A percentile compares a stretch with the other conserved stretches of the same genome.
Evolutionary conservation across 345 rosid species (phyloP).

Genomic region (Aurinia saxatilis): DNA sequence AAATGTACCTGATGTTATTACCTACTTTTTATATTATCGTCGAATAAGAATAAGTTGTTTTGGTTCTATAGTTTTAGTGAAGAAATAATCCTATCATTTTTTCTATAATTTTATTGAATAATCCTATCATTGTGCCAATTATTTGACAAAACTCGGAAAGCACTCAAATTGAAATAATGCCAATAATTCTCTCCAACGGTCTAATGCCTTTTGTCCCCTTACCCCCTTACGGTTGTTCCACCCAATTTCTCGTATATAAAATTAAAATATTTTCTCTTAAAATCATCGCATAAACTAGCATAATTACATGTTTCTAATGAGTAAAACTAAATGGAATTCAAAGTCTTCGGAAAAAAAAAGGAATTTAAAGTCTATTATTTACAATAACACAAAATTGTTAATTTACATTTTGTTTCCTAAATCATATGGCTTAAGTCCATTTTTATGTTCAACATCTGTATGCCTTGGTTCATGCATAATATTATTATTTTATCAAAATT

Average conservation of each 20-base stretch:
- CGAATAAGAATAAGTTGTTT: no score
- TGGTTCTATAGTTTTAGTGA: no score
- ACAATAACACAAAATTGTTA: neutral
- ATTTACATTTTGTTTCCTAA: neutral
- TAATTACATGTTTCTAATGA: neutral
- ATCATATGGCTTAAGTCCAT: neutral
- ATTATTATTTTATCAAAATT: neutral
- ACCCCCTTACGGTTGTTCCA: conserved; percentile 16
- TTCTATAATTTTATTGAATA: no score
- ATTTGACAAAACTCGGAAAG: no score
- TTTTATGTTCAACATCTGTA: no score
- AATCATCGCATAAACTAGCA: neutral
- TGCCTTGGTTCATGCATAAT: neutral
- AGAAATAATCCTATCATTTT: no score
- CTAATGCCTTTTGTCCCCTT: conserved; percentile 26
- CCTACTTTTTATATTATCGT: no score
- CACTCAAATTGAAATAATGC: neutral
- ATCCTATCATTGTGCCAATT: no score
- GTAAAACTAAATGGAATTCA: neutral
- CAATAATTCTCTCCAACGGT: conserved; percentile 23
- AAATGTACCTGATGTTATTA: no score
- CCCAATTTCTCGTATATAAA: neutral
- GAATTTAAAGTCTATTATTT: neutral
- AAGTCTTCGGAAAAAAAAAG: no score
- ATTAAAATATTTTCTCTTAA: neutral